Percentiles rank a stretch among this genome's conserved stretches.
phyloP scores from a whole-genome alignment of 768 basidiomycete species.

The Cystobasidium ongulense region DNA sequence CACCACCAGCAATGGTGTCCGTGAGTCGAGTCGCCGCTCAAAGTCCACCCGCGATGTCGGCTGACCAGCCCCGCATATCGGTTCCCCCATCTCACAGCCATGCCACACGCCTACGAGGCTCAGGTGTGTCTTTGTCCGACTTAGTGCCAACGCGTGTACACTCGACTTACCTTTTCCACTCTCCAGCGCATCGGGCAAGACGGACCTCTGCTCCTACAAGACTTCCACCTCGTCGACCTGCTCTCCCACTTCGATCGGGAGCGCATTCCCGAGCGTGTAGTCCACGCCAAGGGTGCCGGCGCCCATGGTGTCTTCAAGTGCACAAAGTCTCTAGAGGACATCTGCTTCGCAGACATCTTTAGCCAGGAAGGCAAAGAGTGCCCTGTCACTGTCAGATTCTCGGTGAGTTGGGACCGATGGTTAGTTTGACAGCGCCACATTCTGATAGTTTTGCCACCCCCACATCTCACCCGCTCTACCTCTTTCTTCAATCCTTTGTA shows the following conservation, averaged over 20 bases:
- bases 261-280: conserved; percentile 50
- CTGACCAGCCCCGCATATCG: background rate
- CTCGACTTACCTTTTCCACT: conserved; percentile 36
- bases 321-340: conserved; percentile 46
- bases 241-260: conserved; percentile 62
- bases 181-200: conserved; percentile 60
- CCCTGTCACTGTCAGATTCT: conserved; percentile 36
- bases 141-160: too few species aligned
- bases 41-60: background rate
- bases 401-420: conserved; percentile 11
- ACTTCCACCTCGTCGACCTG: conserved; percentile 80
- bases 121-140: background rate
- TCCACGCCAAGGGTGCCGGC: conserved; percentile 79
- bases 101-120: conserved; percentile 26
- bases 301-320: conserved; percentile 48
- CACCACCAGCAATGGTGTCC: conserved; percentile 30
- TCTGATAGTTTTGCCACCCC: background rate
- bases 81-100: conserved; percentile 8
- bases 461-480: background rate
- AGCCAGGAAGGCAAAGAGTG: conserved; percentile 45
- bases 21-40: too few species aligned
- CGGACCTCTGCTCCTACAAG: conserved; percentile 78
- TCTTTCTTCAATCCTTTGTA: conserved; percentile 27
- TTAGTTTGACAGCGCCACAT: background rate
- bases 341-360: conserved; percentile 47